phyloP scores from a whole-genome alignment of 345 rosid species.

The Trapa bicornis region DNA sequence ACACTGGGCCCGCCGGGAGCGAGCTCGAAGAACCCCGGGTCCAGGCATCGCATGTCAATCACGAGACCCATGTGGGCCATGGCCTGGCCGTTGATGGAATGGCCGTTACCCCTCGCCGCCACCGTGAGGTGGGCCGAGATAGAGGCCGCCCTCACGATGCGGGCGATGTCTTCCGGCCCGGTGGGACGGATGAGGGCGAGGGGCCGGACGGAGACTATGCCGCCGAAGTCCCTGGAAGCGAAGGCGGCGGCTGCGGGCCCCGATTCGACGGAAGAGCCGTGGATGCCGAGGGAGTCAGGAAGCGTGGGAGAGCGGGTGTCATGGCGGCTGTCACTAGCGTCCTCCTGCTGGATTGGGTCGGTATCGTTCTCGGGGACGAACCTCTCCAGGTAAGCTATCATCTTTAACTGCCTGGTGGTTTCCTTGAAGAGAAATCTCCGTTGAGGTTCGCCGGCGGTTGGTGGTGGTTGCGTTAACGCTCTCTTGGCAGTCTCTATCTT shows the following conservation, averaged over 20 bases:
- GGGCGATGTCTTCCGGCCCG: slow-evolving; percentile 54
- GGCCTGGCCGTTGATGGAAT: slow-evolving; percentile 94
- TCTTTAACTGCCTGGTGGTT: slow-evolving; percentile 11
- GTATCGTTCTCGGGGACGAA: slow-evolving; percentile 60
- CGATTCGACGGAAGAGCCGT: slow-evolving; percentile 31
- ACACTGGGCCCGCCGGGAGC: slow-evolving; percentile 17
- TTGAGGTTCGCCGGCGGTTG: neutral
- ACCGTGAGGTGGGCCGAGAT: slow-evolving; percentile 55
- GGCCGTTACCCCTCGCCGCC: slow-evolving; percentile 95
- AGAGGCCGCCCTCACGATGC: slow-evolving; percentile 36
- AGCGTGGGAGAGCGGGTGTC: slow-evolving; percentile 11
- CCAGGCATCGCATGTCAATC: slow-evolving; percentile 63
- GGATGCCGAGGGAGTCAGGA: slow-evolving; percentile 39
- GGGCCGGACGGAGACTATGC: slow-evolving; percentile 44
- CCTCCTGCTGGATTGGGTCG: slow-evolving; percentile 30
- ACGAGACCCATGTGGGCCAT: slow-evolving; percentile 78
- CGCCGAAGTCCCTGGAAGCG: slow-evolving; percentile 76
- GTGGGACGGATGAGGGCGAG: slow-evolving; percentile 49
- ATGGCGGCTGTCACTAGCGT: slow-evolving; percentile 13
- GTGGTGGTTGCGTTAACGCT: neutral
- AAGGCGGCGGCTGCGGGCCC: slow-evolving; percentile 15
- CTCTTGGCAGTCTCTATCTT: neutral
- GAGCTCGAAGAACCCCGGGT: slow-evolving; percentile 27
- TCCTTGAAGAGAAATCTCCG: neutral
- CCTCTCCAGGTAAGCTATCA: slow-evolving; percentile 70